Conservation (phyloP, 257 asterid genomes). For the Gentiana dahurica region DNA sequence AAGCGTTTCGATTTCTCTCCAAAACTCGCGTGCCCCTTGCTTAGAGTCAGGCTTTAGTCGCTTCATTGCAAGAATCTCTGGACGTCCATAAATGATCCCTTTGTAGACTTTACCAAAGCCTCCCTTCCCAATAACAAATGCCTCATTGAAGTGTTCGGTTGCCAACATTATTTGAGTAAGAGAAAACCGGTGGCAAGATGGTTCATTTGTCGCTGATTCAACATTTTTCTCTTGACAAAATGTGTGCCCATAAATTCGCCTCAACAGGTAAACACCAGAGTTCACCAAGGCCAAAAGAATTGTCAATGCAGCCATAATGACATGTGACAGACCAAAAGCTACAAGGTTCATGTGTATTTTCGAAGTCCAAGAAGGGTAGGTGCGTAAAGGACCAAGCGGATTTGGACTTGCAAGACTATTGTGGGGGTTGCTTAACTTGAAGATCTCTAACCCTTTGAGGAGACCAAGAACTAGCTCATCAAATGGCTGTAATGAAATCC, state of each 20-base stretch:
- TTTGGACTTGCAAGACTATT: no score
- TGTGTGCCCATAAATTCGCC: constrained; percentile 5
- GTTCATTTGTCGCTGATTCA: neutral
- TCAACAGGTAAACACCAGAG: neutral
- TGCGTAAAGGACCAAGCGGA: neutral
- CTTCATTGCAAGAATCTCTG: constrained; percentile 13
- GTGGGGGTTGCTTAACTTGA: no score
- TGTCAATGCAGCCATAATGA: neutral
- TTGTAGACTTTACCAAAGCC: constrained; percentile 16
- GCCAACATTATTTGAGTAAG: constrained; percentile 5
- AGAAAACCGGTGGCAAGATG: constrained; percentile 1
- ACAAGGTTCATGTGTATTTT: neutral
- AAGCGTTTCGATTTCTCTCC: constrained; percentile 15
- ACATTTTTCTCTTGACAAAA: neutral
- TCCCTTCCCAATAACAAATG: constrained; percentile 10
- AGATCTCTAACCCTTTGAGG: no score
- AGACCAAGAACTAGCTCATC: no score
- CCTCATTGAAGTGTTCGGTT: constrained; percentile 11
- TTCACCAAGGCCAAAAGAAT: constrained; percentile 1
- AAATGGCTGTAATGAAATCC: no score
- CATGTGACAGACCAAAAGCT: constrained; percentile 2
- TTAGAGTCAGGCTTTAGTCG: constrained; percentile 9
- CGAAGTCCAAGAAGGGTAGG: neutral
- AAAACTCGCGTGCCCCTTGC: constrained; percentile 14
- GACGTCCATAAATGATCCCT: constrained; percentile 1